Percentiles rank a stretch among this genome's conserved stretches.
These are phyloP conservation scores for Entoloma clypeatum DNA, from an alignment of 1,284 basidiomycete genomes.

Conservation along the genomic window DNA sequence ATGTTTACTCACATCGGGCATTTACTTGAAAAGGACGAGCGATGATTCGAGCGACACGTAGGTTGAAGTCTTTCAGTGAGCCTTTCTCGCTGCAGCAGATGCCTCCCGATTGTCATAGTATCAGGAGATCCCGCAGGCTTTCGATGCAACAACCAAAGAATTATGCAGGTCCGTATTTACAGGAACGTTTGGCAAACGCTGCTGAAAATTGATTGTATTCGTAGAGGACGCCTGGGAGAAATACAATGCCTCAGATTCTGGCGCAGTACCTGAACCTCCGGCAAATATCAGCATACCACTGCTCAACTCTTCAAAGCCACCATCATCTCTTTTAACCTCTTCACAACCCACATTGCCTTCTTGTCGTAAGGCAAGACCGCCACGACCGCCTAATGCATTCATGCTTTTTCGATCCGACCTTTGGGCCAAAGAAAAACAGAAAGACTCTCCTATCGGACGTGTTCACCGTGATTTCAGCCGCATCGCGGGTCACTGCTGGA, in stretches of 20 bases:
- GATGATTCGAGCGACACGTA: not conserved
- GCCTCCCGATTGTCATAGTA: conserved; percentile 6
- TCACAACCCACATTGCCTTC: conserved; percentile 1
- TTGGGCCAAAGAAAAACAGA: conserved; percentile 47
- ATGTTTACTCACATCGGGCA: conserved; percentile 20
- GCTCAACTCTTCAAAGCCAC: not conserved
- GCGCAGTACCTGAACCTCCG: not conserved
- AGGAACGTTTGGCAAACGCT: conserved; percentile 1
- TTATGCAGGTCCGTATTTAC: conserved; percentile 24
- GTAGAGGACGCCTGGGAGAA: conserved; percentile 18
- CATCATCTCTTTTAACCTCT: not conserved
- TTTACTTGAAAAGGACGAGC: conserved; percentile 33
- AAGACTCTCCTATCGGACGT: conserved; percentile 32
- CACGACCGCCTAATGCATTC: conserved; percentile 81
- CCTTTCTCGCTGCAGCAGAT: conserved; percentile 2
- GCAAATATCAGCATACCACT: no score
- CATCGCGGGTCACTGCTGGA: conserved; percentile 39
- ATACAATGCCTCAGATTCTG: not conserved
- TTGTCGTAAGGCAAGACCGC: conserved; percentile 45
- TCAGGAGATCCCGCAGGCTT: conserved; percentile 22
- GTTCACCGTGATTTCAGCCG: conserved; percentile 52
- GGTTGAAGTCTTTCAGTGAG: not conserved
- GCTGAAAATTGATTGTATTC: conserved; percentile 1
- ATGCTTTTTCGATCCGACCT: conserved; percentile 77
- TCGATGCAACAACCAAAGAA: conserved; percentile 33